phyloP scores from a whole-genome alignment of 352 stramenopile species.

The Pythium angustatum region DNA sequence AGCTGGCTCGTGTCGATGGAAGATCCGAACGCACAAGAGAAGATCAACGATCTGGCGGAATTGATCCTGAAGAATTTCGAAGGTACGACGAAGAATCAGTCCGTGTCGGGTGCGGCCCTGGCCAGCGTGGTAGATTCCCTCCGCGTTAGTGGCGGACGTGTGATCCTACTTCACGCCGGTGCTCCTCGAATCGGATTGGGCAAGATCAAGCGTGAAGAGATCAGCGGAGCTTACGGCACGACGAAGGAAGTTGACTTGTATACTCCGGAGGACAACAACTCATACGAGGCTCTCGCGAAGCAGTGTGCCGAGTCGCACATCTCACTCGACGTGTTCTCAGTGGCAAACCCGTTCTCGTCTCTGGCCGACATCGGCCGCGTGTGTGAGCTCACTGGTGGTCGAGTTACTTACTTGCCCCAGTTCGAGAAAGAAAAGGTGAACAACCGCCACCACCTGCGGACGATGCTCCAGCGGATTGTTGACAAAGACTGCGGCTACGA shows the following conservation, averaged over 20 bases:
- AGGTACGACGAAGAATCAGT: constrained; percentile 73
- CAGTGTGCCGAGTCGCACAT: constrained; percentile 79
- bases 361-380: constrained; percentile 79
- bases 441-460: constrained; percentile 79
- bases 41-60: constrained; percentile 66
- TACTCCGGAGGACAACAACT: constrained; percentile 64
- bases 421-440: constrained; percentile 85
- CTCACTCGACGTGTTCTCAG: constrained; percentile 84
- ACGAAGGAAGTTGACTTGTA: constrained; percentile 87
- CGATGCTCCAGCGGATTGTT: constrained; percentile 68
- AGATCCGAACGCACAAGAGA: constrained; percentile 65
- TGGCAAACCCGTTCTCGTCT: constrained; percentile 83
- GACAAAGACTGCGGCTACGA: constrained; percentile 82
- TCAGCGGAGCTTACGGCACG: constrained; percentile 77
- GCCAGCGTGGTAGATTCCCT: constrained; percentile 80
- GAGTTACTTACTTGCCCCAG: constrained; percentile 84
- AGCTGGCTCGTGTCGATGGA: constrained; percentile 87
- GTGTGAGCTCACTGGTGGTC: constrained; percentile 83
- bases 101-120: constrained; percentile 72
- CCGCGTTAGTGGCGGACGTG: constrained; percentile 53
- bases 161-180: constrained; percentile 77
- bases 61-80: constrained; percentile 74
- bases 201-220: constrained; percentile 78
- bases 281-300: constrained; percentile 67
- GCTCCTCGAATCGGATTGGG: constrained; percentile 74